Evolutionary conservation across 164 flowering plant species (phyloP).

Genomic region (Buxus sempervirens): DNA sequence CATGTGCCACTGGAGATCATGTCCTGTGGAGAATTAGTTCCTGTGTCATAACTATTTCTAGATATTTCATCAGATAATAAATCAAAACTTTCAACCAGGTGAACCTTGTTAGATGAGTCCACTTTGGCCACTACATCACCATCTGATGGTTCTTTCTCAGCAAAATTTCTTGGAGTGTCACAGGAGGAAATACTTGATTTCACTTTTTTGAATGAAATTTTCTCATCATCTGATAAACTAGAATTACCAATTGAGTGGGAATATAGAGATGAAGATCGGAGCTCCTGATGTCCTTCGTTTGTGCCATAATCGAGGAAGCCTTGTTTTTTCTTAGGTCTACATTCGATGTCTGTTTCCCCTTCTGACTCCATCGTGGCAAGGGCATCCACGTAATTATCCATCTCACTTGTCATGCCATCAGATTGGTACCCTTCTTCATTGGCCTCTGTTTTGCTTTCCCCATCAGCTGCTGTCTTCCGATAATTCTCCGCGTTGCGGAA

Average conservation of each 20-base stretch:
- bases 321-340: conserved; percentile 28
- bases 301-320: conserved; percentile 24
- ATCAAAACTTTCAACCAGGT: conserved; percentile 24
- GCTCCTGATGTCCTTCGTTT: conserved; percentile 34
- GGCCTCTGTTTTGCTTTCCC: conserved; percentile 29
- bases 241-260: conserved; percentile 58
- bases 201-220: conserved; percentile 34
- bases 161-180: conserved; percentile 36
- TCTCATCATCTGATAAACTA: conserved; percentile 50
- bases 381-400: conserved; percentile 83
- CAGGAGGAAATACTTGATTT: conserved; percentile 39
- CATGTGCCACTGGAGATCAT: conserved; percentile 9
- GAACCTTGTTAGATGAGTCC: conserved; percentile 21
- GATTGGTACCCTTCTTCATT: conserved; percentile 39
- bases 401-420: conserved; percentile 74
- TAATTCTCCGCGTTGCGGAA: conserved; percentile 24
- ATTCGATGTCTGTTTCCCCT: conserved; percentile 64
- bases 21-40: conserved; percentile 18
- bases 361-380: conserved; percentile 81
- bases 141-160: conserved; percentile 30
- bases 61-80: conserved; percentile 17
- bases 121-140: conserved; percentile 32
- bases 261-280: conserved; percentile 36
- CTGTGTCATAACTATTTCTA: conserved; percentile 13
- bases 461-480: conserved; percentile 35